A percentile compares a stretch with the other conserved stretches of the same genome.
Evolutionary conservation across 305 asterid genomes (phyloP).

Genomic region (Fraxinus sp.): DNA sequence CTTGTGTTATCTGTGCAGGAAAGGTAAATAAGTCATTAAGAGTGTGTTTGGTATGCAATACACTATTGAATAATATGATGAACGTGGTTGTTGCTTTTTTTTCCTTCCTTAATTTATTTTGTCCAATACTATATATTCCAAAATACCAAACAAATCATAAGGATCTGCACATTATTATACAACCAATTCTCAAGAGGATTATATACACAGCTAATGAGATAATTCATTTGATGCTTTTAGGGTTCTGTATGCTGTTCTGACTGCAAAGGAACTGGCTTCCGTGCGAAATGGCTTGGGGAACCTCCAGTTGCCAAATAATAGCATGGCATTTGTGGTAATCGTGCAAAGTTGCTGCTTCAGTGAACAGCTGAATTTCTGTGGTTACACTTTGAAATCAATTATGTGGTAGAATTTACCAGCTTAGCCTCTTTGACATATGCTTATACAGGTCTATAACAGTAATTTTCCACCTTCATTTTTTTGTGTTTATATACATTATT

Average conservation of each 20-base stretch:
- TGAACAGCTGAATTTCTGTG: neutral
- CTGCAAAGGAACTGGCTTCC: conserved; percentile 92
- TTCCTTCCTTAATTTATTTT: too few species aligned
- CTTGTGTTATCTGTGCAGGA: conserved; percentile 83
- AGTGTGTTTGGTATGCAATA: too few species aligned
- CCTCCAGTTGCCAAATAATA: conserved; percentile 59
- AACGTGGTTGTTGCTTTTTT: too few species aligned
- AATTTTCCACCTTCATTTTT: neutral
- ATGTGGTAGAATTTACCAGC: neutral
- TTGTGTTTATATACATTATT: neutral
- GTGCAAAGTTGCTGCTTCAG: neutral
- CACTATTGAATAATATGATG: too few species aligned
- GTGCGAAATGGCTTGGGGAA: conserved; percentile 91
- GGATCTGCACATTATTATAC: neutral
- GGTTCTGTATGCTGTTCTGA: conserved; percentile 74
- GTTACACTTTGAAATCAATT: neutral
- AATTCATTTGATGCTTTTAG: conserved; percentile 30
- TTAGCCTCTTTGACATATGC: neutral
- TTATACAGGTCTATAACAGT: neutral
- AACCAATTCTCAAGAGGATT: neutral
- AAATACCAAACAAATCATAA: too few species aligned
- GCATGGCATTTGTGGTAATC: conserved; percentile 3
- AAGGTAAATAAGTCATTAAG: conserved; percentile 46
- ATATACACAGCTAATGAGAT: neutral
- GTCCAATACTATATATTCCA: neutral